These are phyloP conservation scores for Neoboletus subvelutipes DNA, from an alignment of 768 basidiomycete species.

Conservation along the genomic window DNA sequence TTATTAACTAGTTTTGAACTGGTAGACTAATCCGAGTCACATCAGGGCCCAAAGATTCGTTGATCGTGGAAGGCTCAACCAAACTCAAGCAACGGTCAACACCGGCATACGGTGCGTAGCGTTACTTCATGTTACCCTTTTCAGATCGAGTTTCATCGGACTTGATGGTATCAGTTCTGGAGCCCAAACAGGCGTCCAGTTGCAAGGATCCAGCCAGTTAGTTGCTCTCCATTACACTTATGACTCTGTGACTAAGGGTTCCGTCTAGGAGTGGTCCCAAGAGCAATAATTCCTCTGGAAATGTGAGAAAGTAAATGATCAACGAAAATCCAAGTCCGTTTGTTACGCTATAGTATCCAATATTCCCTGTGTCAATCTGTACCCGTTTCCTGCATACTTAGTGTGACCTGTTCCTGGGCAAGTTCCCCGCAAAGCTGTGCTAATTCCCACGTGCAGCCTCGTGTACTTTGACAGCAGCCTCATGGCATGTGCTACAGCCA, in stretches of 20 bases:
- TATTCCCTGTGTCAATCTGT: neutral
- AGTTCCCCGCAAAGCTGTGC: conserved; percentile 2
- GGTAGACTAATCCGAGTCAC: neutral
- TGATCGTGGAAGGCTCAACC: neutral
- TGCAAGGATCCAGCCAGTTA: too few species aligned
- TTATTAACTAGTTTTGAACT: neutral
- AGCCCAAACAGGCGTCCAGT: neutral
- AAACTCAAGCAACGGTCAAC: fast-evolving
- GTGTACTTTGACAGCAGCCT: too few species aligned
- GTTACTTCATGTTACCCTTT: neutral
- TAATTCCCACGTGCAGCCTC: neutral
- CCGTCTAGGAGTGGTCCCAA: too few species aligned
- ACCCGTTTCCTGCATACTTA: neutral
- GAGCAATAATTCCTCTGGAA: too few species aligned
- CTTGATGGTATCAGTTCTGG: neutral
- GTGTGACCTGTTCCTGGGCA: neutral
- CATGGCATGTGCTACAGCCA: neutral
- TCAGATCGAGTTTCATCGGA: neutral
- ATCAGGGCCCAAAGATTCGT: conserved; percentile 1
- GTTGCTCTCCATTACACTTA: too few species aligned
- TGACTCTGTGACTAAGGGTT: too few species aligned
- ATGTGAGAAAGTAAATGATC: neutral
- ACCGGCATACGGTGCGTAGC: neutral
- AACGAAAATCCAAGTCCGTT: neutral
- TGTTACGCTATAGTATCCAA: neutral